phyloP scores from a whole-genome alignment of 192 early-diverging fungal species.

The Pilobolus umbonatus region DNA sequence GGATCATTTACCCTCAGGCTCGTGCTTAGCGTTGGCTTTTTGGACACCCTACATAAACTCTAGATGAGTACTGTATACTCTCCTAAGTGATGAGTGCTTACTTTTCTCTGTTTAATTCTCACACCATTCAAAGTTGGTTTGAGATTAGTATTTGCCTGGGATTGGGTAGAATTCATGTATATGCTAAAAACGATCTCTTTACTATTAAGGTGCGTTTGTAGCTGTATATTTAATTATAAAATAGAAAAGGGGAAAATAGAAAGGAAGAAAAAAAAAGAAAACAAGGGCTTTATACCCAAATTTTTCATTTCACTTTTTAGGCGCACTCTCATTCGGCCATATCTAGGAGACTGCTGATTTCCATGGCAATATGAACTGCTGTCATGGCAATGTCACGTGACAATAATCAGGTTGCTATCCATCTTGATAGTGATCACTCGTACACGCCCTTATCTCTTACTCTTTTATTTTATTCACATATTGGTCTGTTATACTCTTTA shows the following conservation, averaged over 20 bases:
- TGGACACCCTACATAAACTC: conserved; percentile 46
- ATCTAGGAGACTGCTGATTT: too few relatives aligned
- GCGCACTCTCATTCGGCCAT: too few relatives aligned
- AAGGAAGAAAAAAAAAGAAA: conserved; percentile 9
- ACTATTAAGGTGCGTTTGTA: conserved; percentile 10
- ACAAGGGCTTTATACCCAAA: background rate
- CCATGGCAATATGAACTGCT: too few relatives aligned
- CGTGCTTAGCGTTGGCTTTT: conserved; percentile 63
- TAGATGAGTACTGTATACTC: background rate
- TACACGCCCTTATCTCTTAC: too few relatives aligned
- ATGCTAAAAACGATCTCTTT: conserved; percentile 19
- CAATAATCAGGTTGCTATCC: too few relatives aligned
- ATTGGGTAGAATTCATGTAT: conserved; percentile 46
- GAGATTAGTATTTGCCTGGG: conserved; percentile 33
- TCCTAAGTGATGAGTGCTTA: conserved; percentile 17
- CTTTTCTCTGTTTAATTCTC: conserved; percentile 65
- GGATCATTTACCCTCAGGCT: conserved; percentile 49
- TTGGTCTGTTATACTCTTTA: too few relatives aligned
- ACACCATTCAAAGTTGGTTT: conserved; percentile 64
- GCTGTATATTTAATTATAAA: background rate
- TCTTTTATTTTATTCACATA: too few relatives aligned
- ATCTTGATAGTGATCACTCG: too few relatives aligned
- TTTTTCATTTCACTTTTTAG: too few relatives aligned
- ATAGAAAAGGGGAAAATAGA: background rate
- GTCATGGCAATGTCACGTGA: too few relatives aligned